A percentile compares a stretch with the other conserved stretches of the same genome.
These are phyloP conservation scores for Colletotrichum limetticola DNA, from an alignment of 2,329 filamentous ascomycete species.

Conservation along the genomic window DNA sequence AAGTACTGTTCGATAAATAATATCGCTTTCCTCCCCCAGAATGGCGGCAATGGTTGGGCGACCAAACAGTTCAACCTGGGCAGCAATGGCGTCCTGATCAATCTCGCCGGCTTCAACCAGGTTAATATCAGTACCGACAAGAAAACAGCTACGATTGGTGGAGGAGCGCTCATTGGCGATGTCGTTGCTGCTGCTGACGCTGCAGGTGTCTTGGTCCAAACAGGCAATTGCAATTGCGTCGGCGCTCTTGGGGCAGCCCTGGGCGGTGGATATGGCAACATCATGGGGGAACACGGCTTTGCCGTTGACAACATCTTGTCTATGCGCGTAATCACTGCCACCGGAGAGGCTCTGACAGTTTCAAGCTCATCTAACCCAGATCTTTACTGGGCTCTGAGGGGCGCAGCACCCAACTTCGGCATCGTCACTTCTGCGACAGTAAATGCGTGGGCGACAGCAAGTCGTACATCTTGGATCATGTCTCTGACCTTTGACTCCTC, in stretches of 20 bases:
- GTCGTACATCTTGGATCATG: conserved; percentile 40
- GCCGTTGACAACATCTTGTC: conserved; percentile 47
- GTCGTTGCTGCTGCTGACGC: conserved; percentile 13
- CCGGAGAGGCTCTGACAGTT: conserved; percentile 40
- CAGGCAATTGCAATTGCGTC: conserved; percentile 43
- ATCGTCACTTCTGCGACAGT: conserved; percentile 58
- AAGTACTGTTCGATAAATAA: conserved; percentile 18
- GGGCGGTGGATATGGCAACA: conserved; percentile 36
- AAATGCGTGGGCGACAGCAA: conserved; percentile 44
- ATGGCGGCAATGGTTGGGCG: conserved; percentile 37
- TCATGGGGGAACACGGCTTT: conserved; percentile 35
- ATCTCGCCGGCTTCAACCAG: conserved; percentile 38
- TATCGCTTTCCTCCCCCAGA: conserved; percentile 32
- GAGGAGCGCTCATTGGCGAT: conserved; percentile 33
- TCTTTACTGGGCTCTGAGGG: conserved; percentile 60
- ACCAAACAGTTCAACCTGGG: conserved; percentile 24
- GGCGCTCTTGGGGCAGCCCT: conserved; percentile 37
- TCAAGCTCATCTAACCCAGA: conserved; percentile 44
- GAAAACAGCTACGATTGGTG: conserved; percentile 31
- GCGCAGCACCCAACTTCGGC: conserved; percentile 62
- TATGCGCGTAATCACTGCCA: conserved; percentile 42
- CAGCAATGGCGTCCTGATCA: conserved; percentile 38
- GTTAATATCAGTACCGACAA: conserved; percentile 35
- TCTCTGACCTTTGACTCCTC: conserved; percentile 38
- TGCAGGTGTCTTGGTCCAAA: conserved; percentile 30